A percentile compares a stretch with the other conserved stretches of the same genome.
Conservation (phyloP, 305 asterid genomes). For the Fraxinus floribunda region DNA sequence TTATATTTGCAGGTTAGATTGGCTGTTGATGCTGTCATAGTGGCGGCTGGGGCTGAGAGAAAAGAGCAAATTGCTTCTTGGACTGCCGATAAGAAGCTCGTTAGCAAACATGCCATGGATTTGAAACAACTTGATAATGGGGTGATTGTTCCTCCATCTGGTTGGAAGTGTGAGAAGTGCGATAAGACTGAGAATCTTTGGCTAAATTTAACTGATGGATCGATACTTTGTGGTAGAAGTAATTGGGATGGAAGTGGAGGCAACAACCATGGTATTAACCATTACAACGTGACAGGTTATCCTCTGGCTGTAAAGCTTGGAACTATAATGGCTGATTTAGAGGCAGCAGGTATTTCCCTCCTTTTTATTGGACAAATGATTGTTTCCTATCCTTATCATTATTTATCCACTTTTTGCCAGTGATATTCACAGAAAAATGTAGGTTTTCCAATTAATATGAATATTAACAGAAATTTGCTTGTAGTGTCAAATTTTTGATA, state of each 20-base stretch:
- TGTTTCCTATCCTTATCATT: constrained; percentile 17
- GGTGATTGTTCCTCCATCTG: constrained; percentile 77
- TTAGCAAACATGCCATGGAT: constrained; percentile 76
- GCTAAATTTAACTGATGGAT: constrained; percentile 92
- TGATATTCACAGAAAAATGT: neutral
- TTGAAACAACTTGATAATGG: constrained; percentile 85
- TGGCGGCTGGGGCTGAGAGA: constrained; percentile 86
- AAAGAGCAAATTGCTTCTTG: constrained; percentile 91
- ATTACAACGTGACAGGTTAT: constrained; percentile 55
- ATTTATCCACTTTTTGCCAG: constrained; percentile 15
- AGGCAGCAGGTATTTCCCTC: constrained; percentile 80
- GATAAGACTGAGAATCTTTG: constrained; percentile 95
- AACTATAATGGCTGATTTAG: constrained; percentile 85
- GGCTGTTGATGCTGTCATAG: constrained; percentile 80
- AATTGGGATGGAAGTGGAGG: constrained; percentile 98
- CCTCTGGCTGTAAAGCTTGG: constrained; percentile 99
- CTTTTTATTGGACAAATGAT: constrained; percentile 15
- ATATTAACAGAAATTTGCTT: neutral
- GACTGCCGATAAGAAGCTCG: constrained; percentile 78
- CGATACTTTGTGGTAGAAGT: constrained; percentile 85
- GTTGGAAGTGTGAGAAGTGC: constrained; percentile 93
- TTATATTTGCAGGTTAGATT: constrained; percentile 65
- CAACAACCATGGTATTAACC: constrained; percentile 87
- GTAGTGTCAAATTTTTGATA: neutral
- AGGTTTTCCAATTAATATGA: neutral